phyloP scores from a whole-genome alignment of 1,284 basidiomycete species.

The Apiotrichum laibachii region DNA sequence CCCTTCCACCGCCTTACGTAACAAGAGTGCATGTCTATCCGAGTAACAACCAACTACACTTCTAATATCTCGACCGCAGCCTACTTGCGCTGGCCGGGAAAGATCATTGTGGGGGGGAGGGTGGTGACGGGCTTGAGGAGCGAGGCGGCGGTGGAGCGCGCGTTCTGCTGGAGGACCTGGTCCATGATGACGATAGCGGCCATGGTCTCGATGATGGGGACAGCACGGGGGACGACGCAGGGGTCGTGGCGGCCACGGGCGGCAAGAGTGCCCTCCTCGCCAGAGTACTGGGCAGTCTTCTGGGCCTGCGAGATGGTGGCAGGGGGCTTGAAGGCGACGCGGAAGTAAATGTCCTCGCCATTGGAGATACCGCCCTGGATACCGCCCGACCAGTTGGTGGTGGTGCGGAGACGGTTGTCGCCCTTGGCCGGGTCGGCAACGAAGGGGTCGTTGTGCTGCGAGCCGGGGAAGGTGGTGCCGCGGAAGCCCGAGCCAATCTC shows the following conservation, averaged over 20 bases:
- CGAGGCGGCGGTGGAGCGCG: slow-evolving; percentile 65
- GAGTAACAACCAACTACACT: background rate
- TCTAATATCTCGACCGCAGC: background rate
- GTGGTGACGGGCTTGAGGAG: slow-evolving; percentile 74
- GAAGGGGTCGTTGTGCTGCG: slow-evolving; percentile 91
- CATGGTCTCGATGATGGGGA: slow-evolving; percentile 99
- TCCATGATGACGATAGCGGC: slow-evolving; percentile 95
- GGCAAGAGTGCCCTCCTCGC: slow-evolving; percentile 78
- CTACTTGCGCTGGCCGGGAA: slow-evolving; percentile 43
- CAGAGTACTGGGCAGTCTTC: slow-evolving; percentile 87
- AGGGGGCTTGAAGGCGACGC: slow-evolving; percentile 95
- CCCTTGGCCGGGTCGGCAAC: slow-evolving; percentile 60
- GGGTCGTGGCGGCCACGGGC: slow-evolving; percentile 94
- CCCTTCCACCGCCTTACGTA: no score
- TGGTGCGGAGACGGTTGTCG: slow-evolving; percentile 64
- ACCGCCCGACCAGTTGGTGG: slow-evolving; percentile 95
- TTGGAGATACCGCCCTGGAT: slow-evolving; percentile 98
- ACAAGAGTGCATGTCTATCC: background rate
- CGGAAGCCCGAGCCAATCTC: slow-evolving; percentile 97
- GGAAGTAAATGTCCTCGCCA: slow-evolving; percentile 96
- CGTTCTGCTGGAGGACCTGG: slow-evolving; percentile 78
- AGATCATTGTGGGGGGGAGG: slow-evolving; percentile 71
- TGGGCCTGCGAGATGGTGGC: slow-evolving; percentile 96
- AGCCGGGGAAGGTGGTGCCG: slow-evolving; percentile 92
- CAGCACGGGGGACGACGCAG: slow-evolving; percentile 93